phyloP scores from a whole-genome alignment of 805 yeast species.

The Yamadazyma takamatsuzukensis region DNA sequence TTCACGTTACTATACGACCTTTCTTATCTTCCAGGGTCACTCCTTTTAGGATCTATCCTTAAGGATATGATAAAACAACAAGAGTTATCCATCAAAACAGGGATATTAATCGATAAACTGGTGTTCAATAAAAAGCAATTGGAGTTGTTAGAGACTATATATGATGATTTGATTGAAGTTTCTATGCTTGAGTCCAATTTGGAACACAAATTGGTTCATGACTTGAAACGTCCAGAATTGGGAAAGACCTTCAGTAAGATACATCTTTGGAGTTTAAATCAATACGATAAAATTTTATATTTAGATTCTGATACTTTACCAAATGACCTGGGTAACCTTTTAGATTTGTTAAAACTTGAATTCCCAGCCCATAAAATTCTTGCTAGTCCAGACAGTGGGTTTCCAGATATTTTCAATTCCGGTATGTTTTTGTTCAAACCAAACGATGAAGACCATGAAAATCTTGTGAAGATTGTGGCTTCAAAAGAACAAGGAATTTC shows the following conservation, averaged over 20 bases:
- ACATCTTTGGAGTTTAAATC: constrained; percentile 48
- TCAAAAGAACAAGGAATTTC: constrained; percentile 20
- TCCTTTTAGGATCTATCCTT: constrained; percentile 43
- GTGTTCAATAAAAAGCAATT: constrained; percentile 25
- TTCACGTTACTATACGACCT: constrained; percentile 48
- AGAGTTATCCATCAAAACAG: constrained; percentile 15
- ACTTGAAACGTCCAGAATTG: constrained; percentile 50
- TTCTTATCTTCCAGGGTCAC: constrained; percentile 55
- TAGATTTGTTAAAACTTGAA: constrained; percentile 28
- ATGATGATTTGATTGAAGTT: constrained; percentile 29
- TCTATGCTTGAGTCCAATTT: constrained; percentile 18
- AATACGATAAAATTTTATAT: constrained; percentile 49
- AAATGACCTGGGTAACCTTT: constrained; percentile 14
- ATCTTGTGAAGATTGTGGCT: constrained; percentile 31
- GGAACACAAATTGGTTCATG: constrained; percentile 21
- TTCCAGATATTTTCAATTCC: constrained; percentile 87
- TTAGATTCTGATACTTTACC: constrained; percentile 66
- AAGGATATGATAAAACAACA: constrained; percentile 14
- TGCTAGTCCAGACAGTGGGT: constrained; percentile 82
- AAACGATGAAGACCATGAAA: constrained; percentile 33
- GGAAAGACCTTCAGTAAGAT: constrained; percentile 54
- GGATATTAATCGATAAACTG: constrained; percentile 30
- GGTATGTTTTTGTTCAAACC: constrained; percentile 70
- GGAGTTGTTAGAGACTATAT: constrained; percentile 19
- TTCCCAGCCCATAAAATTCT: constrained; percentile 23